A percentile compares a stretch with the other conserved stretches of the same genome.
These are phyloP conservation scores for Pythium biforme DNA, from an alignment of 352 stramenopile species.

Conservation along the genomic window DNA sequence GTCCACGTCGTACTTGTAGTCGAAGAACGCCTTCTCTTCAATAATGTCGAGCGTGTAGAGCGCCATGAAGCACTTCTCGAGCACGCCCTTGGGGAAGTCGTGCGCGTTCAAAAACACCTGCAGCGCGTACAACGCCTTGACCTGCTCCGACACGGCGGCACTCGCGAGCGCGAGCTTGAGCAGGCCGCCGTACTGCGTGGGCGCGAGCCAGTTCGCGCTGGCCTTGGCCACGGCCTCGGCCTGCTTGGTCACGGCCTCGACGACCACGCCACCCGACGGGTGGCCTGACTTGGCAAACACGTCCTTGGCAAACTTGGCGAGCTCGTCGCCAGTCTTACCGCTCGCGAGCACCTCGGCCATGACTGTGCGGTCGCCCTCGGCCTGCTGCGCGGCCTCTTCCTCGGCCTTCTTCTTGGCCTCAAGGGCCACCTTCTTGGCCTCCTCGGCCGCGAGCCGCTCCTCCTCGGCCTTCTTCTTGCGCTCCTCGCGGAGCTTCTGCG, in stretches of 20 bases:
- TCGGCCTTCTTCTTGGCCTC: constrained; percentile 48
- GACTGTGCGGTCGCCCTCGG: constrained; percentile 46
- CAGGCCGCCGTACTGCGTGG: constrained; percentile 57
- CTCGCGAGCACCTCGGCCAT: constrained; percentile 63
- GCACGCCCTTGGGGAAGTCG: constrained; percentile 73
- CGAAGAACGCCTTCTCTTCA: constrained; percentile 75
- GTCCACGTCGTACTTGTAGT: constrained; percentile 88
- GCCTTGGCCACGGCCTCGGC: constrained; percentile 69
- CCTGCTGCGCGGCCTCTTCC: constrained; percentile 48
- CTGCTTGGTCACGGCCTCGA: constrained; percentile 49
- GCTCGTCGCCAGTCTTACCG: constrained; percentile 65
- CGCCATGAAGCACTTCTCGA: constrained; percentile 86
- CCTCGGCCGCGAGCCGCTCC: constrained; percentile 58
- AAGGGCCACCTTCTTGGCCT: constrained; percentile 55
- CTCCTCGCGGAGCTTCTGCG: constrained; percentile 67
- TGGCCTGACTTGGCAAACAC: constrained; percentile 46
- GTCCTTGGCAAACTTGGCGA: constrained; percentile 49
- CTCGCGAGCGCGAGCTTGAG: constrained; percentile 53
- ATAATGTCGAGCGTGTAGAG: constrained; percentile 83
- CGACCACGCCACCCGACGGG: constrained; percentile 45
- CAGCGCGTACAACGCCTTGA: constrained; percentile 72
- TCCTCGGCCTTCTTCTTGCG: constrained; percentile 84
- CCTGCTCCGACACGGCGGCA: constrained; percentile 59
- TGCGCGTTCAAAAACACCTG: constrained; percentile 73
- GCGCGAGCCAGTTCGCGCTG: constrained; percentile 80